A percentile compares a stretch with the other conserved stretches of the same genome.
Evolutionary conservation across 2,329 filamentous ascomycete species (phyloP).

Genomic region (Sclerotinia spermophila): DNA sequence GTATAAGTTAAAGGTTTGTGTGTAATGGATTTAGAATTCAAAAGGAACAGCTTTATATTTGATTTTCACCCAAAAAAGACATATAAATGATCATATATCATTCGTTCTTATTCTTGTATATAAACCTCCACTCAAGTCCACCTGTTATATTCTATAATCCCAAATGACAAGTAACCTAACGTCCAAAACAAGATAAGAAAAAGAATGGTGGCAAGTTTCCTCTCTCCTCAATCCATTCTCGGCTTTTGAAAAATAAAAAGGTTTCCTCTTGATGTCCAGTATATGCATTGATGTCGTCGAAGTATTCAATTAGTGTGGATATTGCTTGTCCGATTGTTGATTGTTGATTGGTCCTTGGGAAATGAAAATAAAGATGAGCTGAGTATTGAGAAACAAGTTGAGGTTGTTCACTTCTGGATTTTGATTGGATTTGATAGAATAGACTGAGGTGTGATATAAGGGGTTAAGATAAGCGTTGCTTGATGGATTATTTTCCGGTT

Average conservation of each 20-base stretch:
- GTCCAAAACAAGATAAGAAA: not conserved
- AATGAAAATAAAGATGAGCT: not conserved
- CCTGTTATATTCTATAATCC: not conserved
- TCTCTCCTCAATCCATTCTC: not conserved
- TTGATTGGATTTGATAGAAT: not conserved
- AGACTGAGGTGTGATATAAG: not conserved
- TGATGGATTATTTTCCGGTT: not conserved
- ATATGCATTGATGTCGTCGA: not conserved
- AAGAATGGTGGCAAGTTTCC: not conserved
- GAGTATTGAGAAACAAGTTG: not conserved
- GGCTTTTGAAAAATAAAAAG: not conserved
- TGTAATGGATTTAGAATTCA: not conserved
- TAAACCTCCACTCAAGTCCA: not conserved
- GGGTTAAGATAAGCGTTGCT: not conserved
- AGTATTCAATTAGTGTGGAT: not conserved
- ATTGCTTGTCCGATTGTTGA: too few species aligned
- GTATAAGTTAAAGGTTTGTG: not conserved
- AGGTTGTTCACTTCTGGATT: not conserved
- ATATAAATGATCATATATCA: not conserved
- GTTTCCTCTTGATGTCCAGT: not conserved
- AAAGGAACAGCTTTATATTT: not conserved
- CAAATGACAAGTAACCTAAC: not conserved
- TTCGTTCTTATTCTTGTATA: not conserved
- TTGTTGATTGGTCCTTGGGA: not conserved
- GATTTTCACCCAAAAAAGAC: not conserved